These are phyloP conservation scores for Phialophora tarda DNA, from an alignment of 2,329 filamentous ascomycete genomes.

Conservation along the genomic window DNA sequence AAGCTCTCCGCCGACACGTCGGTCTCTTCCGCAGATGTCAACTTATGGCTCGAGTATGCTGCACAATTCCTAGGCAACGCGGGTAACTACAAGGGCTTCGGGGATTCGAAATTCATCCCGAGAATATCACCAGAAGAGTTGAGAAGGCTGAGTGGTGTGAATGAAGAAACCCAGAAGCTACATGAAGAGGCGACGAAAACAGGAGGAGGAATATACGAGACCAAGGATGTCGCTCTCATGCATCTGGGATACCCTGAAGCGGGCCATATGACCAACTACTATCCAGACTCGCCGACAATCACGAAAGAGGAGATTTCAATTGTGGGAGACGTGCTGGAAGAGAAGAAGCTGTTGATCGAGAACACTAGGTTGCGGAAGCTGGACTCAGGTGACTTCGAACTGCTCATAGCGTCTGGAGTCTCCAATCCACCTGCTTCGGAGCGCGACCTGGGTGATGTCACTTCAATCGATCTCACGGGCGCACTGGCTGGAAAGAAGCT, in stretches of 20 bases:
- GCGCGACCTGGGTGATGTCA: slow-evolving; percentile 71
- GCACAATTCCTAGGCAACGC: slow-evolving; percentile 79
- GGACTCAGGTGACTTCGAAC: slow-evolving; percentile 67
- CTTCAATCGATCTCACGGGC: slow-evolving; percentile 66
- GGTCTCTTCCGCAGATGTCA: slow-evolving; percentile 67
- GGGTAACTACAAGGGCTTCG: slow-evolving; percentile 87
- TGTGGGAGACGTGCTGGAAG: slow-evolving; percentile 74
- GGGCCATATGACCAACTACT: slow-evolving; percentile 81
- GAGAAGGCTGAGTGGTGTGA: slow-evolving; percentile 66
- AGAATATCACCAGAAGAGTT: slow-evolving; percentile 69
- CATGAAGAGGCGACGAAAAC: slow-evolving; percentile 67
- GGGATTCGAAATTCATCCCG: slow-evolving; percentile 82
- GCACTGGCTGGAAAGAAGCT: slow-evolving; percentile 69
- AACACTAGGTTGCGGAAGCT: slow-evolving; percentile 78
- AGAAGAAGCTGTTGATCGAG: slow-evolving; percentile 72
- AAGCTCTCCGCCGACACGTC: slow-evolving; percentile 67
- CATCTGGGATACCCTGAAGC: slow-evolving; percentile 76
- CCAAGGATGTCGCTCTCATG: slow-evolving; percentile 67
- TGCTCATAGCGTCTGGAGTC: slow-evolving; percentile 74
- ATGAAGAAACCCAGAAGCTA: slow-evolving; percentile 64
- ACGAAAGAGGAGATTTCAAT: slow-evolving; percentile 75
- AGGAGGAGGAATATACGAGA: slow-evolving; percentile 72
- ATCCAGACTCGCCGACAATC: slow-evolving; percentile 75
- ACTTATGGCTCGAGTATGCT: slow-evolving; percentile 75
- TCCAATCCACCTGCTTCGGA: slow-evolving; percentile 65